Conservation (phyloP, 306 rosid species). For the Lotus japonicus region DNA sequence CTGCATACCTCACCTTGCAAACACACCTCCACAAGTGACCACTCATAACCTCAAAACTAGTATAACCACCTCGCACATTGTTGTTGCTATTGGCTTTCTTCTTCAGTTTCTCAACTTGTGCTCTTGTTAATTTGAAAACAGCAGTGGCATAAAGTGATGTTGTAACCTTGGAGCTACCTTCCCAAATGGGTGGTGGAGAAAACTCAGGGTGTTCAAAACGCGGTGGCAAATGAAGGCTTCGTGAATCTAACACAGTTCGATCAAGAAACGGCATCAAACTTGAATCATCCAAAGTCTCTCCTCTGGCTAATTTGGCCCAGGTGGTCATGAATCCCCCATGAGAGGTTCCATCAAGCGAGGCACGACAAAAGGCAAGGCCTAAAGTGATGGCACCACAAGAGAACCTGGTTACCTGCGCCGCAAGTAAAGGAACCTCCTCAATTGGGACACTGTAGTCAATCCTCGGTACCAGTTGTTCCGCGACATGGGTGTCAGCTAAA, state of each 20-base stretch:
- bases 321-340: background rate
- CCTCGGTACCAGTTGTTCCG: constrained; percentile 11
- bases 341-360: constrained; percentile 3
- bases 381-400: constrained; percentile 9
- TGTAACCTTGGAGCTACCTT: background rate
- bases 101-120: constrained; percentile 24
- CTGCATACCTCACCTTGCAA: constrained; percentile 3
- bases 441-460: constrained; percentile 15
- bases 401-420: constrained; percentile 22
- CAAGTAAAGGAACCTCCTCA: constrained; percentile 22
- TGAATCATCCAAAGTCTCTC: background rate
- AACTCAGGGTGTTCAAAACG: constrained; percentile 32
- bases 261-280: constrained; percentile 7
- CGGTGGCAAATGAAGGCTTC: background rate
- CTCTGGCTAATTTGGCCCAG: constrained; percentile 28
- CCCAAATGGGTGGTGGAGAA: constrained; percentile 30
- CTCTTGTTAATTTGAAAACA: background rate
- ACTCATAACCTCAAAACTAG: constrained; percentile 30
- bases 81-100: background rate
- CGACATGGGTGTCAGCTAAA: background rate
- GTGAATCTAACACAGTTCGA: constrained; percentile 13
- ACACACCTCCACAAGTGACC: constrained; percentile 40
- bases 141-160: background rate
- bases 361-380: constrained; percentile 7
- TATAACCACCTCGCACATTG: background rate